Evolutionary conservation across 768 basidiomycete genomes (phyloP).

Genomic region (Boletus speciosus): DNA sequence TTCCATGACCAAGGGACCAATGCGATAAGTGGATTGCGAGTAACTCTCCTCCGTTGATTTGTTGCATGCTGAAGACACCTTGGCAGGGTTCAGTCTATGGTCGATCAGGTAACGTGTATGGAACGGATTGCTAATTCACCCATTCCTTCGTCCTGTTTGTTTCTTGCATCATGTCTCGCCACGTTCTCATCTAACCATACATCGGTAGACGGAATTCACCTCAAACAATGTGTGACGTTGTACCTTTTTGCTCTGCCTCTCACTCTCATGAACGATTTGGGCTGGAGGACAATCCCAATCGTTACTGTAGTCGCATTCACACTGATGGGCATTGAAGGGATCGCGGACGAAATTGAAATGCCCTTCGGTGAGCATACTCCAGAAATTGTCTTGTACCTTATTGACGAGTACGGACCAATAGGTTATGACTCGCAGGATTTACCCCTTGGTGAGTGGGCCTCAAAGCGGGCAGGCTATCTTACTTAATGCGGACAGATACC

Average conservation of each 20-base stretch:
- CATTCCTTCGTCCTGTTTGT: constrained; percentile 71
- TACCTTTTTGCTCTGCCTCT: constrained; percentile 91
- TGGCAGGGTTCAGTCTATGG: constrained; percentile 70
- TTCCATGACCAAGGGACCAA: constrained; percentile 56
- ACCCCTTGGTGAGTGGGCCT: constrained; percentile 60
- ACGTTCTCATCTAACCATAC: constrained; percentile 7
- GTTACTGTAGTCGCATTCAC: constrained; percentile 87
- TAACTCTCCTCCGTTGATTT: constrained; percentile 2
- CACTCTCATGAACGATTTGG: constrained; percentile 76
- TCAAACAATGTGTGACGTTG: constrained; percentile 92
- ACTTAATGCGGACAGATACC: constrained; percentile 46
- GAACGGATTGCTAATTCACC: constrained; percentile 90
- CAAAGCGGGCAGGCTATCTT: not conserved
- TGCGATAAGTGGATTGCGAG: constrained; percentile 66
- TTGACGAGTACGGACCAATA: constrained; percentile 21
- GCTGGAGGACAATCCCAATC: constrained; percentile 81
- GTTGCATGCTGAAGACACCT: constrained; percentile 4
- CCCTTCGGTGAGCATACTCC: constrained; percentile 66
- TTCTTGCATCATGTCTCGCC: not conserved
- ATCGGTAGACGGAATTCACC: constrained; percentile 74
- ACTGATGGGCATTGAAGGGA: constrained; percentile 93
- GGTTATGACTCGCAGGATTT: constrained; percentile 65
- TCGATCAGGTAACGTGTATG: constrained; percentile 81
- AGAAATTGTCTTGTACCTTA: not conserved
- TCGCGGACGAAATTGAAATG: constrained; percentile 93